Evolutionary conservation across 2,329 filamentous ascomycete genomes (phyloP), one percentile per base, ranked within the genome.

Genomic region (Teratosphaeria epicoccoides): DNA sequence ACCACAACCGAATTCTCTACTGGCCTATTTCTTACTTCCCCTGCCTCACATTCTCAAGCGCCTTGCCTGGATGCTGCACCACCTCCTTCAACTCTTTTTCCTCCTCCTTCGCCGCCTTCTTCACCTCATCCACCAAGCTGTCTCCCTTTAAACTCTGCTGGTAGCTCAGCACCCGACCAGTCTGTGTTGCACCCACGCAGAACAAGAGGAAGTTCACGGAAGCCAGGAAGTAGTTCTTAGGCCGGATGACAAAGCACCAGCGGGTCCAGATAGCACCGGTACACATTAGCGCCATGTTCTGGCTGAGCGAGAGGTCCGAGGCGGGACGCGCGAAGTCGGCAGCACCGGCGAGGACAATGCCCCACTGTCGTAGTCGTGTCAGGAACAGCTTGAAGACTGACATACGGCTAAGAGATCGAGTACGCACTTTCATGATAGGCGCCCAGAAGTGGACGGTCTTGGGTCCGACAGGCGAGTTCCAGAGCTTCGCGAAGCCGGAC

Each of bases 361-460:
- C 82, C 93, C 93, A 98, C 85, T 90, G 57, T 65, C 11, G 40
- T 47, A 24, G 12, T 40, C 4, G 24, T 12, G n/a, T 25, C 4
- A 24, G 25, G 43, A 17, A 3, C 24, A 44, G 14, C 45, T 46
- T 20, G 46, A 29, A 37, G 23, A 22, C 10, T 26, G 29, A 37
- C 11, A 14, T 37, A 37, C 11, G 29, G 29, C 11, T 14, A 11
- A 37, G 11, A n/a, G n/a, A n/a, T n/a, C n/a, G n/a, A n/a, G n/a
- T n/a, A n/a, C 64, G 60, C 73, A 82, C 79, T 76, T 83, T 96
- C 89, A 96, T 95, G 60, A 96, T 84, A 53, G 91, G 91, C 44
- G 91, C 90, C 91, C 93, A 98, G 76, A 98, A 98, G 73, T 98
- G 93, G 64, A 98, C 93, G 56, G 93, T 98, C 84, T 78, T 74